A percentile compares a stretch with the other conserved stretches of the same genome.
phyloP scores from a whole-genome alignment of 2,329 filamentous ascomycete species.

The Tolypocladium cylindrosporum region DNA sequence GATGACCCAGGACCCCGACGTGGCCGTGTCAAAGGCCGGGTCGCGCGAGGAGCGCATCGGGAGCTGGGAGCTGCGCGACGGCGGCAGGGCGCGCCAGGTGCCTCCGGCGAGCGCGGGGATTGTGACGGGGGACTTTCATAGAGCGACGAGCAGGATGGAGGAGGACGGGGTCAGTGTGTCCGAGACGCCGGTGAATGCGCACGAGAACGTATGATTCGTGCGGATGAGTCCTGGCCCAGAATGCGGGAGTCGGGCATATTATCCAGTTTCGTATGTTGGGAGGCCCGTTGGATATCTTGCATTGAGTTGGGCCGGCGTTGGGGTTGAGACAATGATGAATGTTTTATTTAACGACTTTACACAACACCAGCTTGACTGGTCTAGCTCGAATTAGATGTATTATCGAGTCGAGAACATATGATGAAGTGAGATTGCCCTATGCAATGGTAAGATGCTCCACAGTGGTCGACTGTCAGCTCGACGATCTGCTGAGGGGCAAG shows the following conservation, averaged over 20 bases:
- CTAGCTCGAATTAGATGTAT: not conserved
- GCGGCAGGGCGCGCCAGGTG: slow-evolving; percentile 7
- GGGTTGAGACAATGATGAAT: not conserved
- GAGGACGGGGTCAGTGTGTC: slow-evolving; percentile 25
- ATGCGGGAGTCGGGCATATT: not conserved
- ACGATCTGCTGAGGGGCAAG: not conserved
- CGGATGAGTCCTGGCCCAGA: not conserved
- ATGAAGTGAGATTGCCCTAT: not conserved
- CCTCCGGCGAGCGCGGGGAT: slow-evolving; percentile 9
- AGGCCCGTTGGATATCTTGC: not conserved
- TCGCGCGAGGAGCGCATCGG: slow-evolving; percentile 33
- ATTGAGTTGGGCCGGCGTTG: not conserved
- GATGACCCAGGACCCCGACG: slow-evolving; percentile 32
- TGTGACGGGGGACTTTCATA: slow-evolving; percentile 12
- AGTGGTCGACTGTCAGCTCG: not conserved
- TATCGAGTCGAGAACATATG: not conserved
- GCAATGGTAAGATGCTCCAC: not conserved
- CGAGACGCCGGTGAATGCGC: slow-evolving; percentile 25
- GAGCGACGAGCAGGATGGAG: slow-evolving; percentile 10
- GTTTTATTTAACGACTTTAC: not conserved
- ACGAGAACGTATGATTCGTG: slow-evolving; percentile 25
- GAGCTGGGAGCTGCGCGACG: slow-evolving; percentile 36
- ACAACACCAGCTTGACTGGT: not conserved
- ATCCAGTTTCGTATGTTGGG: not conserved
- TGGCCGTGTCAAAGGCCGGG: slow-evolving; percentile 28